These are phyloP conservation scores for Cytospora mali DNA, from an alignment of 2,329 filamentous ascomycete species.

Conservation along the genomic window DNA sequence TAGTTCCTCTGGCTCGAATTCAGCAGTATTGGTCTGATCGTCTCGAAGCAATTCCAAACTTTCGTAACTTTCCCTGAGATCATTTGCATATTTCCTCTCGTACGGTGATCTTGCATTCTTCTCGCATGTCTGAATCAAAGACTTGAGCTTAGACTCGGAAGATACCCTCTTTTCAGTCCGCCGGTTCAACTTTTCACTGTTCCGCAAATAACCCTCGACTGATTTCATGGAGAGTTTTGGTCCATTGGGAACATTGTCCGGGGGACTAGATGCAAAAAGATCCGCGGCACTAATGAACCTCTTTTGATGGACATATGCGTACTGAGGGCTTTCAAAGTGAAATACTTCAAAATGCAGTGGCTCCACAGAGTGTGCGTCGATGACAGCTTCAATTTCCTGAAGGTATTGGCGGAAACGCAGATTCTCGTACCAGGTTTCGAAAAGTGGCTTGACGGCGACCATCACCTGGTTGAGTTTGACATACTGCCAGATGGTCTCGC, in stretches of 20 bases:
- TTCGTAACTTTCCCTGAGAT: neutral
- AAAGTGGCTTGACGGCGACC: conserved; percentile 16
- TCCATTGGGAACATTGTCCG: neutral
- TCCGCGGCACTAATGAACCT: neutral
- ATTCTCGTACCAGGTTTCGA: conserved; percentile 36
- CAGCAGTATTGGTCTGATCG: neutral
- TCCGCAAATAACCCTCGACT: neutral
- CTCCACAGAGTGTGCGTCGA: neutral
- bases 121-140: neutral
- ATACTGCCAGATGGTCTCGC: conserved; percentile 21
- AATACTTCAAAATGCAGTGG: neutral
- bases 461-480: conserved; percentile 28
- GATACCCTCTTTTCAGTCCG: neutral
- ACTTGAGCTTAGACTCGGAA: neutral
- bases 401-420: conserved; percentile 33
- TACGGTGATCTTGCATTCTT: neutral
- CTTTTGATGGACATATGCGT: neutral
- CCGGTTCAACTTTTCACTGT: neutral
- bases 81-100: neutral
- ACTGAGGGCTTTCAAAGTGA: neutral
- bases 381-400: conserved; percentile 12
- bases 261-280: neutral
- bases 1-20: no score
- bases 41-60: neutral
- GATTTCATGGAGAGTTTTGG: neutral